Evolutionary conservation across 805 yeast genomes (phyloP).

Genomic region (Kluyveromyces lactis): DNA sequence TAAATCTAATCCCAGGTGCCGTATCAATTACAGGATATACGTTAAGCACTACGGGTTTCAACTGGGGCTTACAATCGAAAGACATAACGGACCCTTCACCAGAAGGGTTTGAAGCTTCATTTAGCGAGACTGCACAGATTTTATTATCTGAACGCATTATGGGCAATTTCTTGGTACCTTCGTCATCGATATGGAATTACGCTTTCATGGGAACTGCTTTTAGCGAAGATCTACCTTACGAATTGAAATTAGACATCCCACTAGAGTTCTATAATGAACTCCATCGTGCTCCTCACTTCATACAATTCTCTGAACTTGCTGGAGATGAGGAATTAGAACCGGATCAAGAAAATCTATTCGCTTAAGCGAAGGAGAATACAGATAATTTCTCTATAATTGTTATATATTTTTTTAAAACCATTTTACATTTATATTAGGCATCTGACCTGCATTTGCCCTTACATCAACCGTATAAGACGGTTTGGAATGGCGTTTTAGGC

Average conservation of each 20-base stretch:
- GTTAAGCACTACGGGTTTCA: conserved; percentile 53
- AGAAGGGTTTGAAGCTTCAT: conserved; percentile 55
- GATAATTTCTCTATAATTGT: not conserved
- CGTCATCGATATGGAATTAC: conserved; percentile 81
- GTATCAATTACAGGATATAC: conserved; percentile 64
- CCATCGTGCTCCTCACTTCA: conserved; percentile 86
- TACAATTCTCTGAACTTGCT: conserved; percentile 60
- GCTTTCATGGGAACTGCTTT: conserved; percentile 83
- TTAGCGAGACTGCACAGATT: conserved; percentile 57
- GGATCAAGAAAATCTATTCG: conserved; percentile 57
- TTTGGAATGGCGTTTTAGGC: no score
- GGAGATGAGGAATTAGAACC: conserved; percentile 49
- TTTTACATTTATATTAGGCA: conserved; percentile 4
- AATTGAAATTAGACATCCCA: conserved; percentile 70
- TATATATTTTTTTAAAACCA: not conserved
- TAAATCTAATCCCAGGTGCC: conserved; percentile 76
- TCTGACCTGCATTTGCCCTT: not conserved
- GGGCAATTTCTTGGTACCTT: conserved; percentile 85
- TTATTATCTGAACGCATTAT: conserved; percentile 63
- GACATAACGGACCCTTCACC: conserved; percentile 51
- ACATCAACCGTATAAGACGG: not conserved
- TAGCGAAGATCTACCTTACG: conserved; percentile 52
- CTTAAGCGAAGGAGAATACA: conserved; percentile 19
- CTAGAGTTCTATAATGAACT: conserved; percentile 72
- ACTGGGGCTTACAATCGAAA: conserved; percentile 67